Evolutionary conservation across 2,329 filamentous ascomycete species (phyloP), one percentile per base, ranked within the genome.

Genomic region (Orbilia ellipsospora): DNA sequence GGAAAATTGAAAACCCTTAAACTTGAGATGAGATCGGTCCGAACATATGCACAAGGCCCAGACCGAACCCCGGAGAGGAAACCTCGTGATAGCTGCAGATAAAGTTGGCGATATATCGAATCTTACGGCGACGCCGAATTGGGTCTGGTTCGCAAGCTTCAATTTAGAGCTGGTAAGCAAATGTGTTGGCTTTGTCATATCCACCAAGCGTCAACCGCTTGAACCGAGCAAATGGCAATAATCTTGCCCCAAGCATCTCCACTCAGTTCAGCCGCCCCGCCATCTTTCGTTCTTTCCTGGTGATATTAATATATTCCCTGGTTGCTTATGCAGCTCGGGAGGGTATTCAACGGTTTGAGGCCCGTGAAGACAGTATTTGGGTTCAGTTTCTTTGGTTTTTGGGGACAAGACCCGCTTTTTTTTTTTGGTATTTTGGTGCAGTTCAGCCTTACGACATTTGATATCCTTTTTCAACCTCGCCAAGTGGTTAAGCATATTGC

Each of bases 121-220:
- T 2, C 20, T 42, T 57, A 69, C 72, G 72, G 72, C 64, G 64
- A 75, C 72, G 20, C 72, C 72, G 72, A 75, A 75, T 65, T 15
- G 8, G 45, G 50, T 42, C 10, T 54, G 31, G 36, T 31, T 66
- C 55, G 16, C 31, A 16, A 26, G 12, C 45, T 18, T 48, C 13
- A 36, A 20, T 36, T 36, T 10, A 10, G 3, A 45, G 64, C 36
- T 20, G 36, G 54, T 64, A 72, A 72, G 60, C 61, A 66, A 23
- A 59, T 66, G 68, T 61, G 68, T 65, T 73, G 67, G 67, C 60
- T 65, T 72, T 59, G 67, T 72, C 52, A 72, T 40, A 13, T 28
- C 20, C 16, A 18, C 16, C 23, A 16, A 26, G 18, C 16, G 2
- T 18, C 54, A 15, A 31, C 20, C 67, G 67, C 60, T 12, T 20